Conservation (phyloP, 208 protist genomes). For the Trichomonas tenax region DNA sequence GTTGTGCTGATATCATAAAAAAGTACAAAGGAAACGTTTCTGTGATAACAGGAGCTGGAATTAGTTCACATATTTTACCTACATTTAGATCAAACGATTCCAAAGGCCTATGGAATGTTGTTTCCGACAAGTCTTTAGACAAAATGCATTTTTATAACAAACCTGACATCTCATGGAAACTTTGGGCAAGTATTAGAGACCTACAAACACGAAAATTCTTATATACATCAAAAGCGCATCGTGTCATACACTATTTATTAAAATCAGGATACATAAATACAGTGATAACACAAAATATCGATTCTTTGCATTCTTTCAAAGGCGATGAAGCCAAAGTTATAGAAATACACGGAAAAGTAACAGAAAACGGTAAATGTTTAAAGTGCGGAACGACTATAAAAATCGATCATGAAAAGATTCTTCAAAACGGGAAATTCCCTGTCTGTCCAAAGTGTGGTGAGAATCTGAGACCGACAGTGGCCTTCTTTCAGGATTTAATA, state of each 20-base stretch:
- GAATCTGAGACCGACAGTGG: neutral
- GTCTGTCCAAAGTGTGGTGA: neutral
- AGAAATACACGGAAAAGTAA: neutral
- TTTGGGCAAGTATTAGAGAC: neutral
- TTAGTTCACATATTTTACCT: neutral
- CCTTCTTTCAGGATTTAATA: neutral
- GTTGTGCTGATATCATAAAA: neutral
- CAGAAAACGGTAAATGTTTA: neutral
- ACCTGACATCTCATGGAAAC: neutral
- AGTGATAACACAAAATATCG: neutral
- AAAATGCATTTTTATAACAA: neutral
- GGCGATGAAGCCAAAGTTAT: neutral
- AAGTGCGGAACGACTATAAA: neutral
- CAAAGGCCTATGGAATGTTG: neutral
- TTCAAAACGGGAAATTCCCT: neutral
- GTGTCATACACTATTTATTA: neutral
- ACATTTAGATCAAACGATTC: neutral
- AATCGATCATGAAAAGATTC: neutral
- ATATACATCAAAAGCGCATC: neutral
- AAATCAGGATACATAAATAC: neutral
- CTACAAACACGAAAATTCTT: neutral
- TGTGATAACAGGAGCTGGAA: neutral
- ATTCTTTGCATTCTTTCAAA: neutral
- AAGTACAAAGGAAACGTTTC: neutral
- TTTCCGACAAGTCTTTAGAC: neutral